Percentiles rank a stretch among this genome's conserved stretches.
These are phyloP conservation scores for Xylaria sp. DNA, from an alignment of 2,329 filamentous ascomycete genomes.

Conservation along the genomic window DNA sequence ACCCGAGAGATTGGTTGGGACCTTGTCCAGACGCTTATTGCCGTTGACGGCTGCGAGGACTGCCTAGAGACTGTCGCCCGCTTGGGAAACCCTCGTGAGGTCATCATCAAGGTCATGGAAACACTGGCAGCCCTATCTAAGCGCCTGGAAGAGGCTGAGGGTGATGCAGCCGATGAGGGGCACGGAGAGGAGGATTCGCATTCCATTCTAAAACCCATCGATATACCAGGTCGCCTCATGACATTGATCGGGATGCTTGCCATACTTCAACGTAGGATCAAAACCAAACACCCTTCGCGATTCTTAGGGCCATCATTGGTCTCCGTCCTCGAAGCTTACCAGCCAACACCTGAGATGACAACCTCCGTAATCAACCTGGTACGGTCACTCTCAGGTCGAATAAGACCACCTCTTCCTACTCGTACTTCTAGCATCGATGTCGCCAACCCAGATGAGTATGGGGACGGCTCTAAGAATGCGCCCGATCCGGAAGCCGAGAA, in stretches of 20 bases:
- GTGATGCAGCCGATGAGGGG: constrained; percentile 45
- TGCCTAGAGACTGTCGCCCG: constrained; percentile 77
- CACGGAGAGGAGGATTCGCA: constrained; percentile 47
- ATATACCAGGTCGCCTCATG: constrained; percentile 62
- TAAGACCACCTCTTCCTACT: constrained; percentile 66
- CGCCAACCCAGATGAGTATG: constrained; percentile 61
- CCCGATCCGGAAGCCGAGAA: constrained; percentile 67
- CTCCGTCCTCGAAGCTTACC: constrained; percentile 71
- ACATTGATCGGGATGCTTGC: constrained; percentile 73
- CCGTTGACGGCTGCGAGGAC: constrained; percentile 68
- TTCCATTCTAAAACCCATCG: constrained; percentile 36
- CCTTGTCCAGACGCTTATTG: constrained; percentile 74
- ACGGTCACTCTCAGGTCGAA: constrained; percentile 69
- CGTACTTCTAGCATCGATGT: constrained; percentile 63
- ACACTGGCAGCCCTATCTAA: constrained; percentile 66
- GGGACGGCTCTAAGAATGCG: constrained; percentile 59
- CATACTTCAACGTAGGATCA: constrained; percentile 74
- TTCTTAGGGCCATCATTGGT: constrained; percentile 80
- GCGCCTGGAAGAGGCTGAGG: constrained; percentile 47
- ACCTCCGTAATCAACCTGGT: constrained; percentile 73
- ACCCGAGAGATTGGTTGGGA: constrained; percentile 85
- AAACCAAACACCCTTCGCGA: constrained; percentile 77
- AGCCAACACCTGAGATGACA: constrained; percentile 69
- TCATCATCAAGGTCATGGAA: constrained; percentile 80
- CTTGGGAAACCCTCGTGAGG: constrained; percentile 80